These are phyloP conservation scores for Leavenworthia alabamica DNA, from an alignment of 345 rosid genomes.

Conservation along the genomic window DNA sequence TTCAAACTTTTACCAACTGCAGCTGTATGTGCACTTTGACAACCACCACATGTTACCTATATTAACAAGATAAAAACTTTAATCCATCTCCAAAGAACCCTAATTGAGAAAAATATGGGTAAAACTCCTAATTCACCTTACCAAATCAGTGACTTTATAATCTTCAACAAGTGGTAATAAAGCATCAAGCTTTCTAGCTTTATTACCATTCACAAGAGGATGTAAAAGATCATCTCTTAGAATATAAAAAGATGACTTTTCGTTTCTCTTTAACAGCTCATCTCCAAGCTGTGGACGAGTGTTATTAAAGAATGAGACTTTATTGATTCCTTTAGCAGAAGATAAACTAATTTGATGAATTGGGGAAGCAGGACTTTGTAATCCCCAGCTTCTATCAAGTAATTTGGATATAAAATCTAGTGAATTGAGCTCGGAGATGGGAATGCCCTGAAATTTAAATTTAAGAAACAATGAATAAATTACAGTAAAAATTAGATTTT, in stretches of 20 bases:
- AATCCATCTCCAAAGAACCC: background rate
- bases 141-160: conserved; percentile 71
- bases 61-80: conserved; percentile 13
- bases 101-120: background rate
- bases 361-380: conserved; percentile 49
- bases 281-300: conserved; percentile 41
- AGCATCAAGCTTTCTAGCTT: conserved; percentile 85
- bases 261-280: conserved; percentile 15
- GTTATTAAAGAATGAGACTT: conserved; percentile 35
- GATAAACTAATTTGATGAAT: conserved; percentile 50
- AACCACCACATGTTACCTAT: conserved; percentile 94
- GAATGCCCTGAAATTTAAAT: conserved; percentile 26
- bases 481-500: background rate
- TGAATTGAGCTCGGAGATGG: conserved; percentile 28
- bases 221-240: conserved; percentile 88
- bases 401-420: conserved; percentile 38
- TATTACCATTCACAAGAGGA: conserved; percentile 84
- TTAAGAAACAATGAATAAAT: background rate
- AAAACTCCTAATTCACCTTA: conserved; percentile 32
- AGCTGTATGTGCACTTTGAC: conserved; percentile 91
- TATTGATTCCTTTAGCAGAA: conserved; percentile 18
- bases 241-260: conserved; percentile 49
- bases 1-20: conserved; percentile 54
- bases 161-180: conserved; percentile 60
- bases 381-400: conserved; percentile 67